phyloP scores from a whole-genome alignment of 169 alveolate species.

The Theileria parva region DNA sequence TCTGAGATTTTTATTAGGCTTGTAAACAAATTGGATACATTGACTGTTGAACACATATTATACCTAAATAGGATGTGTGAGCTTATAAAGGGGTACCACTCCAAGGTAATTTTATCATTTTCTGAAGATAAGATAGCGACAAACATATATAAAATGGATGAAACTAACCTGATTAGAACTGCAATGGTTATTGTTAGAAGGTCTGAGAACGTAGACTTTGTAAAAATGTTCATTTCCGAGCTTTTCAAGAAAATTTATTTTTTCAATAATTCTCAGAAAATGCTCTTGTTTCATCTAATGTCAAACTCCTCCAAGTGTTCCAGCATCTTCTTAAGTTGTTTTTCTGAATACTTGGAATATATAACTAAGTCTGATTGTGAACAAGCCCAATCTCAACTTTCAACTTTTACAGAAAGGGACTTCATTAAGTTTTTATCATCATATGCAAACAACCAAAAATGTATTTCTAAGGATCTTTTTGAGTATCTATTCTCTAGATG shows the following conservation, averaged over 20 bases:
- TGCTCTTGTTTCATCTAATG: constrained; percentile 30
- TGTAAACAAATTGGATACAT: constrained; percentile 10
- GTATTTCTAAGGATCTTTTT: constrained; percentile 34
- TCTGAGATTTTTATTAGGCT: constrained; percentile 44
- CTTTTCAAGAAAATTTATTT: constrained; percentile 8
- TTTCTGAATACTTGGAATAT: neutral
- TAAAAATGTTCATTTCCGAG: constrained; percentile 45
- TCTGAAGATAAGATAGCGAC: constrained; percentile 32
- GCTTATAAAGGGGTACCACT: constrained; percentile 57
- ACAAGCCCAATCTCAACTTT: neutral
- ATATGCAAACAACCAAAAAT: constrained; percentile 35
- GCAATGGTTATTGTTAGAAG: constrained; percentile 24
- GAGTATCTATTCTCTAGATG: constrained; percentile 27
- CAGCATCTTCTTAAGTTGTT: constrained; percentile 35
- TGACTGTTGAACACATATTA: constrained; percentile 27
- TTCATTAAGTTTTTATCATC: constrained; percentile 15
- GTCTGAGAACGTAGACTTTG: constrained; percentile 52
- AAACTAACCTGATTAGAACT: constrained; percentile 33
- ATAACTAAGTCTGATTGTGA: neutral
- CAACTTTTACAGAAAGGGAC: constrained; percentile 27
- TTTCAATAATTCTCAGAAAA: constrained; percentile 21
- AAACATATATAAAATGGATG: constrained; percentile 33
- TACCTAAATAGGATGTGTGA: constrained; percentile 39
- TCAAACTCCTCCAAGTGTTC: constrained; percentile 36
- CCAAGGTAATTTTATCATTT: constrained; percentile 16